Evolutionary conservation across 2,329 filamentous ascomycete species (phyloP).

Genomic region (Neodidymelliopsis sp.): DNA sequence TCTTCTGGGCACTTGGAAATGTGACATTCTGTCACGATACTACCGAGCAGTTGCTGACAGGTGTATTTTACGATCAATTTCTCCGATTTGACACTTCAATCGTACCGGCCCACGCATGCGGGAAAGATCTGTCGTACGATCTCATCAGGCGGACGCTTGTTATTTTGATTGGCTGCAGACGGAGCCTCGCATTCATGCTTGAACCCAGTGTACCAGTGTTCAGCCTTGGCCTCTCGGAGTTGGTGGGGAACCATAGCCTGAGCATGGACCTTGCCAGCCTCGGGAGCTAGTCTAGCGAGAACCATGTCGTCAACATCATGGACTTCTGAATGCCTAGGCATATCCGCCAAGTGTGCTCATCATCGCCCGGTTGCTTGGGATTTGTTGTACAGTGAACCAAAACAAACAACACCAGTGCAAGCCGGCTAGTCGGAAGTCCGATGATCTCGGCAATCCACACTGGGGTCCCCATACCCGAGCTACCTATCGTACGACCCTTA

Average conservation of each 20-base stretch:
- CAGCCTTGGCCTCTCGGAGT: constrained; percentile 34
- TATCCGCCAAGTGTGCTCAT: constrained; percentile 23
- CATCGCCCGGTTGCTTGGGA: constrained; percentile 15
- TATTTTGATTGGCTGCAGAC: neutral
- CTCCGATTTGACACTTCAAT: neutral
- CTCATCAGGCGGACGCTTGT: neutral
- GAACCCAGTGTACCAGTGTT: constrained; percentile 19
- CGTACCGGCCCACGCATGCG: neutral
- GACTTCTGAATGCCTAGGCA: constrained; percentile 19
- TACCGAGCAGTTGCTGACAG: neutral
- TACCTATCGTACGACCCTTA: constrained; percentile 17
- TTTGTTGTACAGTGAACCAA: constrained; percentile 2
- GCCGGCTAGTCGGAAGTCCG: constrained; percentile 20
- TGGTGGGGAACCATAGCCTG: constrained; percentile 44
- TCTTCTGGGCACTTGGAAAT: too few relatives aligned
- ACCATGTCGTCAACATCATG: constrained; percentile 25
- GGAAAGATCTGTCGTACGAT: constrained; percentile 2
- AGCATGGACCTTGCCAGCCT: constrained; percentile 5
- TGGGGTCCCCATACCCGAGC: constrained; percentile 33
- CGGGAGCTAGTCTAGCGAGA: constrained; percentile 17
- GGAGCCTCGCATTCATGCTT: constrained; percentile 16
- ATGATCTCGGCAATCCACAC: constrained; percentile 27
- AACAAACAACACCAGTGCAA: constrained; percentile 17
- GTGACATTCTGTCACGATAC: too few relatives aligned
- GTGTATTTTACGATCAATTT: neutral